Evolutionary conservation across 2,329 filamentous ascomycete genomes (phyloP).

Genomic region (Colletotrichum nymphaeae): DNA sequence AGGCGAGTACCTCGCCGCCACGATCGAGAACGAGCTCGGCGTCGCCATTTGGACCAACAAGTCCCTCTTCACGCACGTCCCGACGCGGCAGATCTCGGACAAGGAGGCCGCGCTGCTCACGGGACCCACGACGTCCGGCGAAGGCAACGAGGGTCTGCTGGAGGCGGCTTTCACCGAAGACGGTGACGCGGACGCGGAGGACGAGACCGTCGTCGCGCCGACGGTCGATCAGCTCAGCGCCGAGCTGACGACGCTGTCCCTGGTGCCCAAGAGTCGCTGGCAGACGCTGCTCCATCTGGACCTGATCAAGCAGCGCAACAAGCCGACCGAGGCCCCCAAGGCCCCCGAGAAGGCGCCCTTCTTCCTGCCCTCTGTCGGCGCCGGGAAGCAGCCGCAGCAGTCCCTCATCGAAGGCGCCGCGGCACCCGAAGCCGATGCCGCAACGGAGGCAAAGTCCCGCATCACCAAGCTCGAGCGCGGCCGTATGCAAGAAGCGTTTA

Average conservation of each 20-base stretch:
- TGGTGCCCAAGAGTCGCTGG: slow-evolving; percentile 93
- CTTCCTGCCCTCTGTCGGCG: slow-evolving; percentile 81
- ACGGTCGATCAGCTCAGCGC: slow-evolving; percentile 81
- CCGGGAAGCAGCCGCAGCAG: slow-evolving; percentile 40
- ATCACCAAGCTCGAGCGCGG: slow-evolving; percentile 74
- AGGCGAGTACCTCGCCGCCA: slow-evolving; percentile 94
- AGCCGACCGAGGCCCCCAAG: slow-evolving; percentile 91
- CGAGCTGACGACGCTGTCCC: slow-evolving; percentile 87
- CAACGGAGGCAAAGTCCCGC: slow-evolving; percentile 63
- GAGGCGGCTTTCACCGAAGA: slow-evolving; percentile 78
- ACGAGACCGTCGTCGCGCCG: slow-evolving; percentile 65
- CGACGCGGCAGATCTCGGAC: slow-evolving; percentile 86
- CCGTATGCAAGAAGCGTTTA: slow-evolving; percentile 68
- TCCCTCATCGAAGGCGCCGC: slow-evolving; percentile 37
- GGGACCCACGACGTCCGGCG: slow-evolving; percentile 82
- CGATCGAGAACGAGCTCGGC: slow-evolving; percentile 83
- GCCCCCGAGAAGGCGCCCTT: slow-evolving; percentile 94
- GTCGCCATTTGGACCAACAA: slow-evolving; percentile 98
- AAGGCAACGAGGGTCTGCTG: slow-evolving; percentile 80
- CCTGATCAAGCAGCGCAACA: slow-evolving; percentile 92
- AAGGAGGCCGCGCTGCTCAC: slow-evolving; percentile 74
- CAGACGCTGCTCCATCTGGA: slow-evolving; percentile 94
- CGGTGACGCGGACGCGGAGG: slow-evolving; percentile 57
- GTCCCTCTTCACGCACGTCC: slow-evolving; percentile 87
- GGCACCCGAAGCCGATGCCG: slow-evolving; percentile 45